Conservation (phyloP, 805 yeast genomes). For the Yamadazyma philogaea region DNA sequence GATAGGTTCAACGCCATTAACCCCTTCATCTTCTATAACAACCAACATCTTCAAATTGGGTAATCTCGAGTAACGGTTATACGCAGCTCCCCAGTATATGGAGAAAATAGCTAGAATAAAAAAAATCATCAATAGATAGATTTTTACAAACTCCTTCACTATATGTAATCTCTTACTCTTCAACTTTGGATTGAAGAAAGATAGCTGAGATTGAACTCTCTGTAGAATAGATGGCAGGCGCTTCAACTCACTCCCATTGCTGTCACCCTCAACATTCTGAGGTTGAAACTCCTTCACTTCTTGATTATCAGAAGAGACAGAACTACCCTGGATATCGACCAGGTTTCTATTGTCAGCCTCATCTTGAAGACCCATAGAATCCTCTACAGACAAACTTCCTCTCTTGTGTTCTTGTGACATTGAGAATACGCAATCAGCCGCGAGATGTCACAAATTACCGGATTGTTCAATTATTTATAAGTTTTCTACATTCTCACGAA, state of each 20-base stretch:
- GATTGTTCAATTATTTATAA: too few relatives aligned
- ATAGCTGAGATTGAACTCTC: constrained; percentile 24
- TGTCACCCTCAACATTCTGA: neutral
- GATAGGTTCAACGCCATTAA: constrained; percentile 32
- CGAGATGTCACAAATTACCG: too few relatives aligned
- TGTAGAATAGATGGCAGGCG: constrained; percentile 17
- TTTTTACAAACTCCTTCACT: constrained; percentile 16
- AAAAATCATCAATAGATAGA: constrained; percentile 31
- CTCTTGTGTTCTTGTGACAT: too few relatives aligned
- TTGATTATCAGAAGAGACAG: neutral
- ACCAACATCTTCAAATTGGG: constrained; percentile 35
- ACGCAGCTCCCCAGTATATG: constrained; percentile 42
- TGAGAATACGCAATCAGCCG: too few relatives aligned
- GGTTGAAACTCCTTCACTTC: constrained; percentile 10
- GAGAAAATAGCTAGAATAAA: constrained; percentile 34
- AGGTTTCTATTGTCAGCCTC: neutral
- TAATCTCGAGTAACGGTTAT: constrained; percentile 26
- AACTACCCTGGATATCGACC: neutral
- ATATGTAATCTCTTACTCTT: constrained; percentile 19
- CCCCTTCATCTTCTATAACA: constrained; percentile 29
- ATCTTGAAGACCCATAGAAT: neutral
- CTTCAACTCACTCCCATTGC: constrained; percentile 3
- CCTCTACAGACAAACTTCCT: constrained; percentile 33
- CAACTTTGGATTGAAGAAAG: constrained; percentile 31
- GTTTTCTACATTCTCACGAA: too few relatives aligned